Conservation (phyloP, 2,329 filamentous ascomycete species). For the Aspergillus uvarum region DNA sequence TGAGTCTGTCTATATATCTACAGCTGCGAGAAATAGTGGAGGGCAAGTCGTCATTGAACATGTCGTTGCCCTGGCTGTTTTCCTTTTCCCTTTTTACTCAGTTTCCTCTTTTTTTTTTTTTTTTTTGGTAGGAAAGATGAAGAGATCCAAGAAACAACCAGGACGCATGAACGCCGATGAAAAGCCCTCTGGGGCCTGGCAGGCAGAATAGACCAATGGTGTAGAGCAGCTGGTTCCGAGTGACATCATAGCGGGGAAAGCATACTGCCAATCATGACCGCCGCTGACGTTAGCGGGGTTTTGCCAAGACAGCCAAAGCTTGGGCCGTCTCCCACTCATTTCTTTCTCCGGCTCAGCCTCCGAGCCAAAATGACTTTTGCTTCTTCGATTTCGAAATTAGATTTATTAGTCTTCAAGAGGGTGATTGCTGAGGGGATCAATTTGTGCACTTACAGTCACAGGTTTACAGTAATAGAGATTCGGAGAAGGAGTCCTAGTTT, state of each 20-base stretch:
- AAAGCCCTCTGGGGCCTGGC: constrained; percentile 11
- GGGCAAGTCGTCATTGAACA: background rate
- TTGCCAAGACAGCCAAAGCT: constrained; percentile 14
- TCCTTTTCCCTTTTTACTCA: background rate
- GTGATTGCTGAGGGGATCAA: no score
- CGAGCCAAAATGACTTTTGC: background rate
- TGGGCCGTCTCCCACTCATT: constrained; percentile 16
- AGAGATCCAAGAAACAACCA: constrained; percentile 3
- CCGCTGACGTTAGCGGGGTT: constrained; percentile 18
- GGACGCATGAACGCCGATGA: constrained; percentile 8
- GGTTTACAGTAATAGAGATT: no score
- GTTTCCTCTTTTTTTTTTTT: background rate
- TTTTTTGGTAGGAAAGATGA: background rate
- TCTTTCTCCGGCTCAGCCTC: background rate
- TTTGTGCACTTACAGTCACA: no score
- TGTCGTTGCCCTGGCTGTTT: background rate
- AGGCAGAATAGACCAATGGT: background rate
- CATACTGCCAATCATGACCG: constrained; percentile 15
- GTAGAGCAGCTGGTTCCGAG: background rate
- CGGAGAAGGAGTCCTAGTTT: no score
- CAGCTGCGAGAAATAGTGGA: background rate
- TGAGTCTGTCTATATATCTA: background rate
- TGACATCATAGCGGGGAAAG: constrained; percentile 15
- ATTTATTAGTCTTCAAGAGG: no score
- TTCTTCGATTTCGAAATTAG: background rate